These are phyloP conservation scores for Rickenella mellea DNA, from an alignment of 768 basidiomycete genomes.

Conservation along the genomic window DNA sequence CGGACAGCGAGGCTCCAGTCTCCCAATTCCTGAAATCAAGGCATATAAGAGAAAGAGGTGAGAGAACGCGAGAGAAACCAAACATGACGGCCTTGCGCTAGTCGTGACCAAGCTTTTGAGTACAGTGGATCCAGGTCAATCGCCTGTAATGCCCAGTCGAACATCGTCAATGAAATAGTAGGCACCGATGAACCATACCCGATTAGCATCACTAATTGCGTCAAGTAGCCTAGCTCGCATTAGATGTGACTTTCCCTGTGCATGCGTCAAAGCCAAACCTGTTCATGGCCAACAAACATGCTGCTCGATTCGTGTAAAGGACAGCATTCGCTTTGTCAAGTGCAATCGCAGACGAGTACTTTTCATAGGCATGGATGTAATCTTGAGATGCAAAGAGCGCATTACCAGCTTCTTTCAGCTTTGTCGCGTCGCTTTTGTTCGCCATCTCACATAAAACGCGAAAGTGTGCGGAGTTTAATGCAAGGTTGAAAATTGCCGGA, in stretches of 20 bases:
- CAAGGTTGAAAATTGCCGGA: too few relatives aligned
- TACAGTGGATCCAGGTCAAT: background rate
- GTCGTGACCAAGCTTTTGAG: background rate
- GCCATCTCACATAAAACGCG: too few relatives aligned
- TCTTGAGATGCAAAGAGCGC: slow-evolving; percentile 23
- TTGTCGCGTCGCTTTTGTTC: too few relatives aligned
- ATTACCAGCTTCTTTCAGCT: slow-evolving; percentile 36
- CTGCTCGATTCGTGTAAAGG: slow-evolving; percentile 36
- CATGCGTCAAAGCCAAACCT: slow-evolving; percentile 20
- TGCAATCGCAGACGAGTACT: slow-evolving; percentile 33
- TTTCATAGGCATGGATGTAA: slow-evolving; percentile 25
- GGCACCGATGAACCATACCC: too few relatives aligned
- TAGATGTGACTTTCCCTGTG: background rate
- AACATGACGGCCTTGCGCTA: background rate
- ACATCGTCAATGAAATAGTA: too few relatives aligned
- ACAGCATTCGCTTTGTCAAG: slow-evolving; percentile 28
- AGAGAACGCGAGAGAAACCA: background rate
- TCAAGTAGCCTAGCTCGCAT: too few relatives aligned
- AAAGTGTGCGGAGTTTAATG: too few relatives aligned
- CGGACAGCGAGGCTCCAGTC: background rate
- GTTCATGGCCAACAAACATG: slow-evolving; percentile 25
- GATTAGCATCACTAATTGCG: too few relatives aligned
- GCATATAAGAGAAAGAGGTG: too few relatives aligned
- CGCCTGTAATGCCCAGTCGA: too few relatives aligned
- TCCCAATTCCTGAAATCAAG: background rate